Conservation (phyloP, 495 filamentous ascomycete species). For the Penicillium antarcticum region DNA sequence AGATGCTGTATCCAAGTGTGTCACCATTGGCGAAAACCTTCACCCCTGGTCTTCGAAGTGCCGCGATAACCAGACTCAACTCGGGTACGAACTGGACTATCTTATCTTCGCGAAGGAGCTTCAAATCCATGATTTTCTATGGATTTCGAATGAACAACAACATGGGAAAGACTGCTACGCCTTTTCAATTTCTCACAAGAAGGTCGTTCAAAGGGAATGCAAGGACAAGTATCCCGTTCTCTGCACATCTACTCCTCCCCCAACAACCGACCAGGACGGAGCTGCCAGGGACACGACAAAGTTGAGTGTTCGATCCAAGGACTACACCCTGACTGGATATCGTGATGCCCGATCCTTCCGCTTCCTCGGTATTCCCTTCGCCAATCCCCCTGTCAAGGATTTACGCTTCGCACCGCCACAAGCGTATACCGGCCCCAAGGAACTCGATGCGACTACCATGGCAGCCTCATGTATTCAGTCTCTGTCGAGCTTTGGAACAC, state of each 20-base stretch:
- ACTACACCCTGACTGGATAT: slow-evolving; percentile 35
- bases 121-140: slow-evolving; percentile 9
- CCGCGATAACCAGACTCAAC: slow-evolving; percentile 10
- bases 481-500: slow-evolving; percentile 4
- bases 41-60: slow-evolving; percentile 7
- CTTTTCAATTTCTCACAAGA: slow-evolving; percentile 11
- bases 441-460: slow-evolving; percentile 39
- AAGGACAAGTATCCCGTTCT: slow-evolving; percentile 16
- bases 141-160: slow-evolving; percentile 7
- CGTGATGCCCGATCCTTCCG: slow-evolving; percentile 53
- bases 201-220: slow-evolving; percentile 9
- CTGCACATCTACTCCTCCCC: slow-evolving; percentile 25
- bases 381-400: slow-evolving; percentile 34
- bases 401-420: slow-evolving; percentile 45
- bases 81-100: slow-evolving; percentile 21
- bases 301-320: slow-evolving; percentile 28
- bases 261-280: slow-evolving; percentile 21
- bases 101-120: slow-evolving; percentile 18
- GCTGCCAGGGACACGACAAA: slow-evolving; percentile 18
- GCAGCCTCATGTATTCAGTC: slow-evolving; percentile 43
- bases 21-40: slow-evolving; percentile 24
- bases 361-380: slow-evolving; percentile 51
- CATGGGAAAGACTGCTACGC: slow-evolving; percentile 6
- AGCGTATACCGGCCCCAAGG: slow-evolving; percentile 34
- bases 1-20: slow-evolving; percentile 14